These are phyloP conservation scores for Plasmodium reichenowi DNA, from an alignment of 169 alveolate species.

Conservation along the genomic window DNA sequence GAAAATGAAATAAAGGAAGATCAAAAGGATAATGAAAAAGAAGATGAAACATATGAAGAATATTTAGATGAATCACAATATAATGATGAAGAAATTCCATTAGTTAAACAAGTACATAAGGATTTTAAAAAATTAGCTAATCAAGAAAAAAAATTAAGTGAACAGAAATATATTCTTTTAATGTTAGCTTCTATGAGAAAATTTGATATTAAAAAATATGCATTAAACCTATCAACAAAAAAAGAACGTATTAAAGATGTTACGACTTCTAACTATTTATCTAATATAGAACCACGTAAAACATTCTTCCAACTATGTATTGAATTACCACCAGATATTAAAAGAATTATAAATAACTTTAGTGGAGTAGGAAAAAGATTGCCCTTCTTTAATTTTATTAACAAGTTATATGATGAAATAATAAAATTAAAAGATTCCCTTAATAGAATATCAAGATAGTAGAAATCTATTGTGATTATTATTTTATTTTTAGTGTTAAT, in stretches of 20 bases:
- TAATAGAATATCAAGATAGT: constrained; percentile 29
- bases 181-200: constrained; percentile 27
- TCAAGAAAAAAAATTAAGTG: constrained; percentile 29
- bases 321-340: constrained; percentile 63
- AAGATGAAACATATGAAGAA: neutral
- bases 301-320: constrained; percentile 49
- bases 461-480: too few species aligned
- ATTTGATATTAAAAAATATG: constrained; percentile 49
- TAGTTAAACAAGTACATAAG: constrained; percentile 28
- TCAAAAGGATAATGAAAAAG: neutral
- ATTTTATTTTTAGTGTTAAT: neutral
- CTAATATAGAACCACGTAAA: constrained; percentile 47
- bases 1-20: constrained; percentile 1
- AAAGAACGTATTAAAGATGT: constrained; percentile 24
- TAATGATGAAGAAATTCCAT: neutral
- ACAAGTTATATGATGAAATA: constrained; percentile 52
- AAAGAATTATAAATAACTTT: constrained; percentile 32
- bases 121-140: constrained; percentile 4
- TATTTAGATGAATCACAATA: neutral
- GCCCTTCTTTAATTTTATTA: constrained; percentile 30
- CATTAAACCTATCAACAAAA: constrained; percentile 24
- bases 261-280: constrained; percentile 16
- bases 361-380: constrained; percentile 45
- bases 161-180: constrained; percentile 30
- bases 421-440: constrained; percentile 40